Conservation (phyloP, 2,329 filamentous ascomycete genomes). For the Simplicillium sp. region DNA sequence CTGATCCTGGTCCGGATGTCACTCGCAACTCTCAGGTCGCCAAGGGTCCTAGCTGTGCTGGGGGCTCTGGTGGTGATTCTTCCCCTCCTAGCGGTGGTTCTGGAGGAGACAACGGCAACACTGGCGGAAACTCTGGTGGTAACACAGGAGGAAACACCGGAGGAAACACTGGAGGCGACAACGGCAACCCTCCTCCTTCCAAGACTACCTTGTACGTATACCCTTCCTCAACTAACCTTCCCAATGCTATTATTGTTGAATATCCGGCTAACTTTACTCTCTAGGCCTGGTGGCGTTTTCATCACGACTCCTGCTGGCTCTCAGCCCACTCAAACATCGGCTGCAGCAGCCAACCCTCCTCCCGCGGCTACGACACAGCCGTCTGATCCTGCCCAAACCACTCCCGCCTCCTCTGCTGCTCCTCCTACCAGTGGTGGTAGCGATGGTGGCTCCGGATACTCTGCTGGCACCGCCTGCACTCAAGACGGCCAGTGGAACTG, state of each 20-base stretch:
- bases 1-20: slow-evolving; percentile 52
- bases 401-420: slow-evolving; percentile 3
- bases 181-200: slow-evolving; percentile 7
- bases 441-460: slow-evolving; percentile 13
- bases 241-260: no score
- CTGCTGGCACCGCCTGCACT: slow-evolving; percentile 34
- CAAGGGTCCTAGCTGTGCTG: slow-evolving; percentile 23
- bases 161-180: background rate
- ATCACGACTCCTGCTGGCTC: slow-evolving; percentile 19
- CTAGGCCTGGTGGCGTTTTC: slow-evolving; percentile 33
- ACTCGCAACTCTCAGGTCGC: slow-evolving; percentile 24
- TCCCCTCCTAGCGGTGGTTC: slow-evolving; percentile 5
- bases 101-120: slow-evolving; percentile 5
- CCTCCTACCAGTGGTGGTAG: no score
- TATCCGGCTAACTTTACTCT: slow-evolving; percentile 9
- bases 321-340: slow-evolving; percentile 9
- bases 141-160: slow-evolving; percentile 9
- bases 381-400: slow-evolving; percentile 13
- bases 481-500: slow-evolving; percentile 51
- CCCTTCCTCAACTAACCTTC: background rate
- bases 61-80: slow-evolving; percentile 14
- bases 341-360: slow-evolving; percentile 6
- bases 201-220: slow-evolving; percentile 14
- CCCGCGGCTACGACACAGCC: slow-evolving; percentile 13
- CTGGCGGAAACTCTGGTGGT: background rate